Evolutionary conservation across 371 early-diverging fungal genomes (phyloP).

Genomic region (Mucor racemosus): DNA sequence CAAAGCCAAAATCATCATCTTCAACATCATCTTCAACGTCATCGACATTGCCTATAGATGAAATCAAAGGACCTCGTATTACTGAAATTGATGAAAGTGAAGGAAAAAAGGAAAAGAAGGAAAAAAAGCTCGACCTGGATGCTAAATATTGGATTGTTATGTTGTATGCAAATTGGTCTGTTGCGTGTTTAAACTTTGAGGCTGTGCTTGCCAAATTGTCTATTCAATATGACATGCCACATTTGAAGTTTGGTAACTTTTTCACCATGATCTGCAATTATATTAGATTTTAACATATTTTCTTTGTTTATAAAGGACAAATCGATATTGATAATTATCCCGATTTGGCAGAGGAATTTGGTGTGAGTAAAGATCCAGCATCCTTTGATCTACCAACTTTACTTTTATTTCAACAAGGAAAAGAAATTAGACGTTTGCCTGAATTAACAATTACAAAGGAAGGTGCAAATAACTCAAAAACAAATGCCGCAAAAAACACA

Average conservation of each 20-base stretch:
- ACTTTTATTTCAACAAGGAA: constrained; percentile 50
- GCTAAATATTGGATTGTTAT: constrained; percentile 54
- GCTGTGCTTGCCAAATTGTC: constrained; percentile 53
- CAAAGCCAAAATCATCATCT: constrained; percentile 14
- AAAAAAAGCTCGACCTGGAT: constrained; percentile 4
- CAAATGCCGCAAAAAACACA: constrained; percentile 47
- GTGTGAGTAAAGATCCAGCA: constrained; percentile 52
- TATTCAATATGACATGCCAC: constrained; percentile 38
- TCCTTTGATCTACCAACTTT: constrained; percentile 57
- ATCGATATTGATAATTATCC: constrained; percentile 51
- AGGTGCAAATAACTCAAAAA: constrained; percentile 22
- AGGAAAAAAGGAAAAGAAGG: constrained; percentile 12
- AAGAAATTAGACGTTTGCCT: constrained; percentile 44
- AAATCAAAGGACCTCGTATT: constrained; percentile 35
- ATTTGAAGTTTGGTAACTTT: constrained; percentile 47
- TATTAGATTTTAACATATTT: neutral
- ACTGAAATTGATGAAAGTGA: constrained; percentile 28
- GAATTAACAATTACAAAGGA: constrained; percentile 41
- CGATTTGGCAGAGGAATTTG: constrained; percentile 49
- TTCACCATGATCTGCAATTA: neutral
- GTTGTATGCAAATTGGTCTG: constrained; percentile 58
- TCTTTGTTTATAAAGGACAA: constrained; percentile 31
- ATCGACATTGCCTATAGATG: constrained; percentile 18
- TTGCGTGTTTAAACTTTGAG: constrained; percentile 57
- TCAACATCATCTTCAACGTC: neutral